Evolutionary conservation across 768 basidiomycete genomes (phyloP), one percentile per base, ranked within the genome.

Genomic region (Macrolepiota albuminosa): DNA sequence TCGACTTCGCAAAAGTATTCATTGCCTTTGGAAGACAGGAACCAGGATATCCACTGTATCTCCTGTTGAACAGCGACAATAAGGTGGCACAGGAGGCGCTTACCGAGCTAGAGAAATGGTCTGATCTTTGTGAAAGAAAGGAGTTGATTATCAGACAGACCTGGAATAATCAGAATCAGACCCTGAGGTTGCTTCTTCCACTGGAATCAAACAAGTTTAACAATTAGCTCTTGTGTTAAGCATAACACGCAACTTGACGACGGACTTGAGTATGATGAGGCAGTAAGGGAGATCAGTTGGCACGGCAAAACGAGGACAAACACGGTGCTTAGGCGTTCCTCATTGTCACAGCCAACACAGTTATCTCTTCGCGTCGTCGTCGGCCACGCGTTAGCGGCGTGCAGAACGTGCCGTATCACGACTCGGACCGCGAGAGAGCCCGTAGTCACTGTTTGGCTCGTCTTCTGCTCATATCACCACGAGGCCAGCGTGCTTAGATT

Each of bases 1-100:
- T 98, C 97, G 62, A 98, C 94, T 78, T 98, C 95, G 73, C 96
- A 97, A 69, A 98, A 98, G 78, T 99, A 99, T 77, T 99, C 97
- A 72, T 99, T 98, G 59, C 97, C 95, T 72, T 97, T 97, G 21
- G 93, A 95, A 24, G 93, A 92, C 6, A 98, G 79, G 69, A 98
- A 97, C 95, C 95, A 98, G 4, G 94, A 93, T 66, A 96, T 95
- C 95, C 95, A 98, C 93, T 95, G 64, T n/a, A 46, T 55, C 29
- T 52, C 59, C 56, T 31, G 29, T 34, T 58, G 52, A 61, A 62
- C 36, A 57, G 39, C 9, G 36, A 52, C 26, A 11, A n/a, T 55
- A 8, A 14, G 43, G 16, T 33, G 42, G 46, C 31, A 58, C 39
- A 48, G 60, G 60, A 56, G 33, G 34, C 10, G 46, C 69, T 61